Conservation (phyloP, 768 basidiomycete species). For the Cystofilobasidium capitatum region DNA sequence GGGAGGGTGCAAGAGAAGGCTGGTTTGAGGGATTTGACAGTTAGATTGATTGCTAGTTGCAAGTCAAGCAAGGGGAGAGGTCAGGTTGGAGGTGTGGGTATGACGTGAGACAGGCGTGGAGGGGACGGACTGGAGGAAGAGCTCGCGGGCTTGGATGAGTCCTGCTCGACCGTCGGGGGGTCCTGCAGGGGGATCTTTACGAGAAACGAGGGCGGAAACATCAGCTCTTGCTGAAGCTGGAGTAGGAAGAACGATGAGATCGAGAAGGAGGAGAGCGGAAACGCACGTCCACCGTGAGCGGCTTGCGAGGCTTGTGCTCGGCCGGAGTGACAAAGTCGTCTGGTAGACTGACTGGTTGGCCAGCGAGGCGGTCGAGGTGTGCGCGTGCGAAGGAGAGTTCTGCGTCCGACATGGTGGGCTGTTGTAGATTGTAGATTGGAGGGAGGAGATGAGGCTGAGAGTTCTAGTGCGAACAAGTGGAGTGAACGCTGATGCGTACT, state of each 20-base stretch:
- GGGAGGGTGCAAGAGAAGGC: slow-evolving; percentile 61
- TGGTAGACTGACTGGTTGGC: slow-evolving; percentile 57
- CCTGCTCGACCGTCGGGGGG: not conserved
- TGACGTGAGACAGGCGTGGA: not conserved
- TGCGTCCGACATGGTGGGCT: too few relatives aligned
- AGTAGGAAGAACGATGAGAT: not conserved
- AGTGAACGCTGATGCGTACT: too few relatives aligned
- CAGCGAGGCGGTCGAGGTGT: slow-evolving; percentile 54
- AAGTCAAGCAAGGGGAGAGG: not conserved
- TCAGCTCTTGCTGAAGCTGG: not conserved
- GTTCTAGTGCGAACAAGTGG: too few relatives aligned
- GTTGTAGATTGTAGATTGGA: too few relatives aligned
- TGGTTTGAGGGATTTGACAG: slow-evolving; percentile 88
- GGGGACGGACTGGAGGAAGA: not conserved
- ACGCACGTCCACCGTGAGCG: slow-evolving; percentile 59
- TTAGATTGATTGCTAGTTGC: slow-evolving; percentile 51
- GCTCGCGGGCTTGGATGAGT: not conserved
- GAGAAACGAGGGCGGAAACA: not conserved
- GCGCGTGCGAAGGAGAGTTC: slow-evolving; percentile 54
- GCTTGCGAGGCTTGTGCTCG: slow-evolving; percentile 54
- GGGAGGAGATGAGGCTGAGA: too few relatives aligned
- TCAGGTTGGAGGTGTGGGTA: not conserved
- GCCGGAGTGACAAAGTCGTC: slow-evolving; percentile 71
- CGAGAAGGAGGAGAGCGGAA: not conserved
- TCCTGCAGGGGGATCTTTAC: not conserved